A percentile compares a stretch with the other conserved stretches of the same genome.
Evolutionary conservation across 2,329 filamentous ascomycete genomes (phyloP).

Genomic region (Emergomyces orientalis): DNA sequence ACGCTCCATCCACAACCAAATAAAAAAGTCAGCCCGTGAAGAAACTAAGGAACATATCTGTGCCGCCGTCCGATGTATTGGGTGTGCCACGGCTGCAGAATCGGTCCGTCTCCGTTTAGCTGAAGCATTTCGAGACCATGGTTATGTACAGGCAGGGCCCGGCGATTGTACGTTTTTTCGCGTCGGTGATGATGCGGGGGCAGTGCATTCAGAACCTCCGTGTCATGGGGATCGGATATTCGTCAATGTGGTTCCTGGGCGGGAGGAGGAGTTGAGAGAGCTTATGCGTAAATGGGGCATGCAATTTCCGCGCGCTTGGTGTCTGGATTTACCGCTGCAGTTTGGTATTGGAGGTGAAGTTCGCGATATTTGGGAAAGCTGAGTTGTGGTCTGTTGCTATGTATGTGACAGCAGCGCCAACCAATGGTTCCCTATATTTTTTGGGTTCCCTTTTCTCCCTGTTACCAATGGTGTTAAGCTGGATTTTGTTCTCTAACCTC

Average conservation of each 20-base stretch:
- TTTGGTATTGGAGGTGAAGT: slow-evolving; percentile 9
- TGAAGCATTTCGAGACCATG: slow-evolving; percentile 17
- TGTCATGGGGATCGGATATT: slow-evolving; percentile 26
- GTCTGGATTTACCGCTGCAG: slow-evolving; percentile 17
- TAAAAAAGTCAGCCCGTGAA: slow-evolving; percentile 21
- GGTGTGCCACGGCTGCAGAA: slow-evolving; percentile 37
- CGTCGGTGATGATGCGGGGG: slow-evolving; percentile 3
- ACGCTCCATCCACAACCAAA: slow-evolving; percentile 24
- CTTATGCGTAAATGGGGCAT: slow-evolving; percentile 29
- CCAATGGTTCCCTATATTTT: neutral
- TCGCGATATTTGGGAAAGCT: slow-evolving; percentile 13
- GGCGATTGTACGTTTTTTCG: slow-evolving; percentile 4
- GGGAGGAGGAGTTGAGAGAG: slow-evolving; percentile 22
- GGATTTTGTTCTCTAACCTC: neutral
- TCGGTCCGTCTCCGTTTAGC: slow-evolving; percentile 32
- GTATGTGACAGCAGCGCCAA: neutral
- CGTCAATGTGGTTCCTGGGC: slow-evolving; percentile 30
- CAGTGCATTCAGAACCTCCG: slow-evolving; percentile 2
- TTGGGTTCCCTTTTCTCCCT: neutral
- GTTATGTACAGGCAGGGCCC: slow-evolving; percentile 6
- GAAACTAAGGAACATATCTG: slow-evolving; percentile 32
- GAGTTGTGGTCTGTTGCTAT: neutral
- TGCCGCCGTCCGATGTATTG: slow-evolving; percentile 36
- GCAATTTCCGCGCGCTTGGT: slow-evolving; percentile 22
- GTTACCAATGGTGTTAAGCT: neutral